Evolutionary conservation across 208 protist genomes (phyloP), one percentile per base, ranked within the genome.

Genomic region (Jaenimonas drosophilae): DNA sequence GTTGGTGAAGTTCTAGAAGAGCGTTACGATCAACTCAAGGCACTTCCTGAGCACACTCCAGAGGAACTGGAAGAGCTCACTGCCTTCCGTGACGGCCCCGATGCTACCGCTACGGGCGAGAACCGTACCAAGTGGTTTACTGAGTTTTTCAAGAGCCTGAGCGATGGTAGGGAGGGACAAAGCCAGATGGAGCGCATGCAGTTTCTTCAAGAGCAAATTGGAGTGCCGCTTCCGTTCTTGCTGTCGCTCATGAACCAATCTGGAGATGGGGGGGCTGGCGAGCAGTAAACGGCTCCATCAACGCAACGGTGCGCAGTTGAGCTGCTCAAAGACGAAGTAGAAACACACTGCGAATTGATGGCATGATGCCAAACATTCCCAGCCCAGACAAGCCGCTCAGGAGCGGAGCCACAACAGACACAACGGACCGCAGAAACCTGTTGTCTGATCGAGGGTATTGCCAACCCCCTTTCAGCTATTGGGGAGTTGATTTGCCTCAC

Each of bases 131-230:
- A 75, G 49, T 87, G 74, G 72, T 88, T 89, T 47, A 60, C 59
- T 2, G 65, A 68, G 33, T 57, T 83, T 32, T 68, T 87, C 33
- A 45, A 83, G 44, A 59, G 76, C 46, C 46, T 83, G 42, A 68
- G 58, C 56, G 46, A 2, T n/a, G 66, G 42, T 38, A 64, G 66
- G 31, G 38, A 49, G 25, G 59, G 64, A 20, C 61, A 72, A 19
- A 72, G 88, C 59, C 52, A 71, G 9, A 81, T 88, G 63, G 79
- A 92, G 51, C 84, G 84, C 28, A 65, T 92, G 31, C 75, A 88
- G 56, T 59, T 75, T 25, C 63, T 89, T 23, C 78, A 89, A 62
- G 73, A 92, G 69, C 84, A 83, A 52, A 65, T 81, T 49, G 75
- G 75, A 26, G 68, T 92, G n/a, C 84, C 84, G 9, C 55, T 92